Evolutionary conservation across 257 asterid species (phyloP), one percentile per base, ranked within the genome.

Genomic region (Solanum peruvianum): DNA sequence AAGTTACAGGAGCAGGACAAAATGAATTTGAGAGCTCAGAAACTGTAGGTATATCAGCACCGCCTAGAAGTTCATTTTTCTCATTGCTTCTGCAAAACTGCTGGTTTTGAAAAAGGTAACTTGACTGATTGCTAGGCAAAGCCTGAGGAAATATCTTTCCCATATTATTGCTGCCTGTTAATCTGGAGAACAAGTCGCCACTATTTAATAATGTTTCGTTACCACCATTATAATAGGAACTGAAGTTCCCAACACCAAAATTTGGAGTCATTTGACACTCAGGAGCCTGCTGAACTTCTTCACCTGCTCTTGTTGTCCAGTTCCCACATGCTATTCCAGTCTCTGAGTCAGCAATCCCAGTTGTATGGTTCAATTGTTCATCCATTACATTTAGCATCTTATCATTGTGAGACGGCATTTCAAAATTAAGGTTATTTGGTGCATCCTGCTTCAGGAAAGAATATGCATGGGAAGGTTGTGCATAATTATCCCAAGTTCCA

Each of bases 341-440:
- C 56, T 71, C 73, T 49, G 86, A 85, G 87, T 82, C 70, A 6
- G 70, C 49, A 78, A 76, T 84, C 44, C 67, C 87, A 67, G 76
- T 67, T 62, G 47, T 84, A 85, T 21, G 82, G 88, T 89, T 82
- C 27, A 75, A 39, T 62, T 86, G 89, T 71, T 81, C 92, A 35
- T 85, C 91, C 90, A 49, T 87, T 69, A 85, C 60, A 85, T 58
- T 85, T 62, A 78, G 35, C 87, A 75, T 82, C 85, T 86, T 56
- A 83, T 75, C 89, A 70, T 78, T 87, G 75, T 62, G 56, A 80
- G 90, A 64, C 14, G 62, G 80, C 37, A 88, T 66, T 37, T 85
- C 86, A 83, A 85, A 77, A 85, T 87, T 92, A 75, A 92, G 88
- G 87, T 88, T 84, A 33, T 77, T 67, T 45, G 91, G 89, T 73